Conservation (phyloP, 2,329 filamentous ascomycete species). For the Calonectria naviculata region DNA sequence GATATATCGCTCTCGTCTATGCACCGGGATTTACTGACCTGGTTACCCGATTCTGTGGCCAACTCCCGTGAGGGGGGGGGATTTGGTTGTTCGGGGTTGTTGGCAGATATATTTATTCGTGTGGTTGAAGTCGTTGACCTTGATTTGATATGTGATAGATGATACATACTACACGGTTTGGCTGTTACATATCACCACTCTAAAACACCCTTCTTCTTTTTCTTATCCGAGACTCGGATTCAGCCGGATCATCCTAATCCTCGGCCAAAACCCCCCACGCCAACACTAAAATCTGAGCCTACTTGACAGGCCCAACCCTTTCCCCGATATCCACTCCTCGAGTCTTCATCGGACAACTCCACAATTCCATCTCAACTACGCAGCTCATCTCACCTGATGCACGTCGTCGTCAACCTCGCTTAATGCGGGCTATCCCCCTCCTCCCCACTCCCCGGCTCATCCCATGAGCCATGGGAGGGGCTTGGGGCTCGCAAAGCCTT, state of each 20-base stretch:
- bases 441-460: not conserved
- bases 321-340: not conserved
- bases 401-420: not conserved
- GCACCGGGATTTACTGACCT: not conserved
- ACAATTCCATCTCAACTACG: not conserved
- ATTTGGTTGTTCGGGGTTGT: not conserved
- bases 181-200: not conserved
- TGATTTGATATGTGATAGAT: too few species aligned
- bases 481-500: not conserved
- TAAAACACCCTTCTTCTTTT: not conserved
- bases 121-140: too few species aligned
- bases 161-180: not conserved
- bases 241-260: not conserved
- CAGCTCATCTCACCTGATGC: conserved; percentile 1
- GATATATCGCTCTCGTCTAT: conserved; percentile 9
- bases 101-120: not conserved
- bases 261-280: not conserved
- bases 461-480: too few species aligned
- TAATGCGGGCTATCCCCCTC: not conserved
- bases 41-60: not conserved
- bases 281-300: not conserved
- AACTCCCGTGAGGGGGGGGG: not conserved
- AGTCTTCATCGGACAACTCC: conserved; percentile 8
- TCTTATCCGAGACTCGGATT: not conserved
- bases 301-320: not conserved